phyloP scores from a whole-genome alignment of 257 asterid species.

The Nicotiana tabacum region DNA sequence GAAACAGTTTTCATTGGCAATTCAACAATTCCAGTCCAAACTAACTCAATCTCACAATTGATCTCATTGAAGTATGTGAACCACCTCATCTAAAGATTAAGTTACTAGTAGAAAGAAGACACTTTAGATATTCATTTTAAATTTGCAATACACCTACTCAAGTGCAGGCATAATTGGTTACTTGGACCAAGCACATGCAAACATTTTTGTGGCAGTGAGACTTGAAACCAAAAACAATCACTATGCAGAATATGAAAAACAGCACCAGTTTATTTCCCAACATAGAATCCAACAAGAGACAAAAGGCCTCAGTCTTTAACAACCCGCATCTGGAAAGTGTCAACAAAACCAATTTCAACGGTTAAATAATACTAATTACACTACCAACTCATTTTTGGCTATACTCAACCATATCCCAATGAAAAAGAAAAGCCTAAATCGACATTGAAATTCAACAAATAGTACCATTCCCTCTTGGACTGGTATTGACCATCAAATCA shows the following conservation, averaged over 20 bases:
- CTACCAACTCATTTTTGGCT: background rate
- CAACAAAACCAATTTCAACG: background rate
- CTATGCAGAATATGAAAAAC: background rate
- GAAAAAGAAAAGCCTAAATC: background rate
- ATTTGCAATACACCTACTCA: background rate
- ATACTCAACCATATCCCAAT: background rate
- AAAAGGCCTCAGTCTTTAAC: background rate
- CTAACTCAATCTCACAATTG: background rate
- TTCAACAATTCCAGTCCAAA: background rate
- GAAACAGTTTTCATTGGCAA: background rate
- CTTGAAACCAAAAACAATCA: background rate
- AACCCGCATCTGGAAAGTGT: background rate
- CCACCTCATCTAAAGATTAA: background rate
- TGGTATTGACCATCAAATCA: background rate
- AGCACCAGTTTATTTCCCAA: background rate
- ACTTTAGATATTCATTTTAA: background rate
- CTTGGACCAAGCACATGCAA: background rate
- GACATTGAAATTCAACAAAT: background rate
- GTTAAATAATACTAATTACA: background rate
- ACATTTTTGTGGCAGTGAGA: background rate
- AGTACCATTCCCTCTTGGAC: background rate
- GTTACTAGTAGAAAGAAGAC: background rate
- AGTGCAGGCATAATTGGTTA: background rate
- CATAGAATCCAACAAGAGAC: background rate
- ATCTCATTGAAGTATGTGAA: background rate